phyloP scores from a whole-genome alignment of 768 basidiomycete genomes.

The Galerina marginata region DNA sequence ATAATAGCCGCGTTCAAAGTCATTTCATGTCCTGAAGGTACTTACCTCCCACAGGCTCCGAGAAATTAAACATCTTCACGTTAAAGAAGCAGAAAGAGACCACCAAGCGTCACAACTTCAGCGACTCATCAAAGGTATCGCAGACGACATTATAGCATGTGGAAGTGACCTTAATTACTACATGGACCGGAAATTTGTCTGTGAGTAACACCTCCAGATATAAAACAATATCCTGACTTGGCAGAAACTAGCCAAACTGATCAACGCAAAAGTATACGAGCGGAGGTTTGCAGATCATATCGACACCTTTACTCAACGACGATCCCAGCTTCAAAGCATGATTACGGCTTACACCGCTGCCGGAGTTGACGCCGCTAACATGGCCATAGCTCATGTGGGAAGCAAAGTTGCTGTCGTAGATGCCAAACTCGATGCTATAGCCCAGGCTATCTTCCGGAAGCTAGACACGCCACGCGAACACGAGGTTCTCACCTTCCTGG shows the following conservation, averaged over 20 bases:
- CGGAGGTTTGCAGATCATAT: slow-evolving; percentile 34
- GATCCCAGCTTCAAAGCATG: slow-evolving; percentile 34
- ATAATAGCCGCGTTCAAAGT: neutral
- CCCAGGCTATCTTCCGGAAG: slow-evolving; percentile 29
- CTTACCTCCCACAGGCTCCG: slow-evolving; percentile 18
- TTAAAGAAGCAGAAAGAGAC: slow-evolving; percentile 30
- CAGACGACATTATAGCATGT: slow-evolving; percentile 42
- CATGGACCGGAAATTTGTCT: slow-evolving; percentile 36
- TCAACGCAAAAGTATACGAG: slow-evolving; percentile 40
- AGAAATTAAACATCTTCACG: slow-evolving; percentile 13
- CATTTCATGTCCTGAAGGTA: neutral
- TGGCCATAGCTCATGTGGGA: slow-evolving; percentile 26
- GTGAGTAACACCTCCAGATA: neutral
- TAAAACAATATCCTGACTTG: neutral
- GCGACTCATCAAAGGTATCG: slow-evolving; percentile 31
- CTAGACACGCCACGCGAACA: slow-evolving; percentile 39
- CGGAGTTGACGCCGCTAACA: slow-evolving; percentile 34
- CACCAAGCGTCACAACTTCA: slow-evolving; percentile 31
- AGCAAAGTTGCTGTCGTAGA: slow-evolving; percentile 25
- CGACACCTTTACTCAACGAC: slow-evolving; percentile 32
- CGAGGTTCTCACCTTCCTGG: slow-evolving; percentile 36
- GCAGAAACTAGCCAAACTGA: slow-evolving; percentile 26
- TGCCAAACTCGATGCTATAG: slow-evolving; percentile 23
- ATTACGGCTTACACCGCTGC: slow-evolving; percentile 38
- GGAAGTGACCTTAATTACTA: slow-evolving; percentile 47